These are phyloP conservation scores for Flaveria floridana DNA, from an alignment of 140 eudicot genomes.

Conservation along the genomic window DNA sequence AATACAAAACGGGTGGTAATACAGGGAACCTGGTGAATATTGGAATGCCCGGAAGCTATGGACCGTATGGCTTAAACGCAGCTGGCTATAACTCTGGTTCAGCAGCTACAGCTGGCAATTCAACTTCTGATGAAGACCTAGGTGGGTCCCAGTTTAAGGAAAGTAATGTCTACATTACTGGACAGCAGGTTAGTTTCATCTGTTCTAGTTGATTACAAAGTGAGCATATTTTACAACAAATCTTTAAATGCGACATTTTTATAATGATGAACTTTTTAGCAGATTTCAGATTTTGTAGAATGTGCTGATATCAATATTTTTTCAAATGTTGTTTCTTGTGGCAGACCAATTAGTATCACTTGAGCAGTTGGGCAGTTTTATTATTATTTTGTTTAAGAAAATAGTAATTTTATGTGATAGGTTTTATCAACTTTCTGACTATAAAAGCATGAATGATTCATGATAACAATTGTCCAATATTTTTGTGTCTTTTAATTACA, in stretches of 20 bases:
- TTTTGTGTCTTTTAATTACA: not conserved
- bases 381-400: not conserved
- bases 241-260: not conserved
- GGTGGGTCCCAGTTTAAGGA: conserved; percentile 75
- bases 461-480: not conserved
- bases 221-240: not conserved
- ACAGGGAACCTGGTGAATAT: conserved; percentile 52
- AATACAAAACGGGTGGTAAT: conserved; percentile 62
- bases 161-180: conserved; percentile 60
- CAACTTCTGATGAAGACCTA: conserved; percentile 68
- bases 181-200: conserved; percentile 67
- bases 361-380: conserved; percentile 1
- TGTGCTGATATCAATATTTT: not conserved
- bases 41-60: conserved; percentile 69
- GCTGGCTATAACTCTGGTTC: conserved; percentile 53
- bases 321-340: not conserved
- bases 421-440: not conserved
- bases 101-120: conserved; percentile 56
- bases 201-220: not conserved
- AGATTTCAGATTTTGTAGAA: not conserved
- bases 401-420: not conserved
- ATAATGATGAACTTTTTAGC: not conserved
- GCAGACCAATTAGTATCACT: not conserved
- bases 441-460: not conserved
- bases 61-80: conserved; percentile 60